Base-by-base conservation (phyloP, 2,329 filamentous ascomycete genomes). In the Sporothrix luriei region DNA sequence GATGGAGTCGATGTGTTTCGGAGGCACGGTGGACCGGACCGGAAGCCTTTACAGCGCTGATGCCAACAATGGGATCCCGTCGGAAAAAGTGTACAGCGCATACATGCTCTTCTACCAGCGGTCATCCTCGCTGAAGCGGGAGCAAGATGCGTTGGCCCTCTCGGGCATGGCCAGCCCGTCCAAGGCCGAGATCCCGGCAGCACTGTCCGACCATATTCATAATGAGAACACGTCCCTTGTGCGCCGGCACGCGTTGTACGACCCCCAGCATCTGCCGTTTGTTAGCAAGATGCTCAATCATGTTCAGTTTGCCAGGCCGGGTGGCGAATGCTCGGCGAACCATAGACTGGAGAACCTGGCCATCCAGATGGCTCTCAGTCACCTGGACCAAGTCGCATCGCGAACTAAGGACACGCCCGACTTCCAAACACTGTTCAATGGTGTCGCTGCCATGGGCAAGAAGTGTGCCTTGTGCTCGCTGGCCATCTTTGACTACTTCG, bases 61-160 rank as follows among this genome's bases (percentile, higher is more conserved):
- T 71, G 76, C 75, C 65, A 79, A 82, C 64, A 79, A 81, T 74
- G 80, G 81, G 71, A 77, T 83, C 21, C 74, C 82, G 0, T 88
- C 85, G 73, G 87, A 89, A 75, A 94, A 94, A 78, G 85, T 87
- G 4, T 90, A 90, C 82, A 98, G 93, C 77, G 95, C 94, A 14
- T 99, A 99, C 78, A 98, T 99, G 92, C 85, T 99, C 10, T 98
- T 99, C 78, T 99, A 99, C 78, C 91, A 97, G 78, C 88, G 95
- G 64, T 87, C 89, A 3, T 89, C 89, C 0, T 87, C 87, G 4
- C 83, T 94, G 69, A 81, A 83, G 21, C 78, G 79, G 19, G 84
- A 87, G 71, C 84, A 87, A 74, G 79, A 83, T 38, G 75, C 78
- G 1, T 80, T 88, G 74, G 77, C 81, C 66, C 73, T 71, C 14